These are phyloP conservation scores for Acarospora socialis DNA, from an alignment of 2,329 filamentous ascomycete genomes.

Conservation along the genomic window DNA sequence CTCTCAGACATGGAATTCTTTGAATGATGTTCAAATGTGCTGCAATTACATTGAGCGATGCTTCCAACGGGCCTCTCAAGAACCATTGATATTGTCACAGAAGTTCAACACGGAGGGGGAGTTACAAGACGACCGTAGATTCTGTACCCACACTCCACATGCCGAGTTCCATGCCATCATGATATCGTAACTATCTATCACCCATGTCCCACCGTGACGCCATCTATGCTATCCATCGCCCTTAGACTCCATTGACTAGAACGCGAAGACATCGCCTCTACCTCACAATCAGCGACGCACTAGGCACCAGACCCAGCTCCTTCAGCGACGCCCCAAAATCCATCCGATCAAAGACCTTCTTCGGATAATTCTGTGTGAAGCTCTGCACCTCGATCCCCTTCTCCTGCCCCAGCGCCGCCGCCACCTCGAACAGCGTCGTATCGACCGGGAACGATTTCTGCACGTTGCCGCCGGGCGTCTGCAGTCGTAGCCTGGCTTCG, in stretches of 20 bases:
- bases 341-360: slow-evolving; percentile 58
- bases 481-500: slow-evolving; percentile 68
- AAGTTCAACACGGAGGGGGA: no score
- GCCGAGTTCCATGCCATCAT: no score
- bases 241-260: slow-evolving; percentile 2
- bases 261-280: slow-evolving; percentile 20
- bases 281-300: slow-evolving; percentile 68
- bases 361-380: slow-evolving; percentile 78
- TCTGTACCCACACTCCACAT: no score
- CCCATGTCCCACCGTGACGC: no score
- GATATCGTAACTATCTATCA: no score
- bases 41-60: no score
- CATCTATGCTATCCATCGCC: slow-evolving; percentile 11
- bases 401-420: slow-evolving; percentile 58
- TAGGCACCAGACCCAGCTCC: slow-evolving; percentile 80
- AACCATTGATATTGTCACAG: no score
- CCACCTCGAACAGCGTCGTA: slow-evolving; percentile 86
- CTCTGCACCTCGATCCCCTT: slow-evolving; percentile 55
- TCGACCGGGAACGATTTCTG: slow-evolving; percentile 81
- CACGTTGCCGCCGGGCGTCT: slow-evolving; percentile 60
- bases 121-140: no score
- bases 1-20: no score
- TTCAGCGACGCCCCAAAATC: slow-evolving; percentile 87
- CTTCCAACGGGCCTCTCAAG: no score
- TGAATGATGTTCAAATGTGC: no score